Base-by-base conservation (phyloP, 192 early-diverging fungal species). In the Anaeromyces robustus region DNA sequence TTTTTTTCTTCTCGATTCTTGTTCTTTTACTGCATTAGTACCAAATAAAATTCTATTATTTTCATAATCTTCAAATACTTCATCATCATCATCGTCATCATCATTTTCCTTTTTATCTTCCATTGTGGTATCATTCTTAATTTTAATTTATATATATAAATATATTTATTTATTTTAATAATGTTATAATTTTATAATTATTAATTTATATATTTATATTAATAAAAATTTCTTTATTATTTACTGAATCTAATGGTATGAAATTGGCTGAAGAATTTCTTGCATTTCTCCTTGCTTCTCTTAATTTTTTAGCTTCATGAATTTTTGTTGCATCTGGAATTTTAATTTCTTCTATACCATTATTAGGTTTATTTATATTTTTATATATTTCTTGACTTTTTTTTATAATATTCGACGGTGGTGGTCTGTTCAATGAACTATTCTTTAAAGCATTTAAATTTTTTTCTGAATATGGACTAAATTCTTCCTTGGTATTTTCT, bases 31-130 rank as follows among this genome's bases (percentile, higher is more conserved):
- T 17, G 85, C 84, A 30, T 28, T 79, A 39, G 29, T 37, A 30
- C 87, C 85, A 80, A 87, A 86, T 18, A 80, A 77, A 31, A 87
- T 81, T 31, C 43, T 81, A 79, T 86, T 80, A 16, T 82, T 80
- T 37, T 85, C 81, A 77, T 87, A 86, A 68, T 87, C 87, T n/a
- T 86, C 84, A 80, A 86, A 87, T 16, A 83, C 30, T 77, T 86
- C 85, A 32, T 84, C 83, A 16, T 82, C 85, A 28, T 68, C 52
- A n/a, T 84, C 81, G 30, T 87, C 85, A 68, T 87, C 87, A 9
- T 86, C 84, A 78, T 85, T 86, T 16, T 82, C 30, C 31, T 86
- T 84, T 59, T 84, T 82, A 16, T 82, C 85, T 59, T 87, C 87
- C 16, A 78, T 79, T 34, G 84, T 83, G 17, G 81, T 29, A 26